phyloP scores from a whole-genome alignment of 1,139 yeast genomes.

The Sugiyamaella neomexicana region DNA sequence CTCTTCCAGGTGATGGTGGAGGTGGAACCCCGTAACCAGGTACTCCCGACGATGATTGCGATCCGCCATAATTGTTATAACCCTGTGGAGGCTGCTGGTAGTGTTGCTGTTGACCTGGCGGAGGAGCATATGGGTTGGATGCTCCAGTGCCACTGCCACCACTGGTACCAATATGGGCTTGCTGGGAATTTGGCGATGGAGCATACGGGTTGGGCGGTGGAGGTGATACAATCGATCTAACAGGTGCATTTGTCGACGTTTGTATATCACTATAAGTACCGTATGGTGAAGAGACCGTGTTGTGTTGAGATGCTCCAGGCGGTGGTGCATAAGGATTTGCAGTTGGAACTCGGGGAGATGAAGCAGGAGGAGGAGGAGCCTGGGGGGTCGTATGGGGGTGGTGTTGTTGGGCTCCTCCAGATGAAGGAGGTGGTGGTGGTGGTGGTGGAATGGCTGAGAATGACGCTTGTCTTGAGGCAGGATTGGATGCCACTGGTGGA shows the following conservation, averaged over 20 bases:
- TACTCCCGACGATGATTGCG: conserved; percentile 20
- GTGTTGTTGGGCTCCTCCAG: conserved; percentile 29
- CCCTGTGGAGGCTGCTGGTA: conserved; percentile 15
- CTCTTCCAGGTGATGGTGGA: conserved; percentile 26
- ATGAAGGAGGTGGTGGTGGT: conserved; percentile 29
- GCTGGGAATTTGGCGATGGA: conserved; percentile 25
- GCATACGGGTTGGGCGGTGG: conserved; percentile 33
- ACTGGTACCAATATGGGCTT: conserved; percentile 10
- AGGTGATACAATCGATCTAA: conserved; percentile 22
- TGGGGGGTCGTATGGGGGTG: too few species aligned
- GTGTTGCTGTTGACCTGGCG: conserved; percentile 16
- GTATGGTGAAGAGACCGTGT: conserved; percentile 42
- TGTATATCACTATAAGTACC: conserved; percentile 5
- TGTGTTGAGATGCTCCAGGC: conserved; percentile 21
- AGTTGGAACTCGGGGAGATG: conserved; percentile 29
- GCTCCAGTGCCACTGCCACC: conserved; percentile 12
- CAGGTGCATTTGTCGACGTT: conserved; percentile 20
- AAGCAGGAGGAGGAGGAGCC: conserved; percentile 31
- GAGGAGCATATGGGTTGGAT: conserved; percentile 24
- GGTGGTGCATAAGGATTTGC: conserved; percentile 28
- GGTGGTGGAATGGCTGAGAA: conserved; percentile 27
- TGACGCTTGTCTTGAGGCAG: conserved; percentile 33
- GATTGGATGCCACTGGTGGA: conserved; percentile 33
- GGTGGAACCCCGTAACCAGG: conserved; percentile 17
- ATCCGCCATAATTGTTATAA: conserved; percentile 24